Base-by-base conservation (phyloP, 768 basidiomycete genomes). In the Cyclocybe aegerita region DNA sequence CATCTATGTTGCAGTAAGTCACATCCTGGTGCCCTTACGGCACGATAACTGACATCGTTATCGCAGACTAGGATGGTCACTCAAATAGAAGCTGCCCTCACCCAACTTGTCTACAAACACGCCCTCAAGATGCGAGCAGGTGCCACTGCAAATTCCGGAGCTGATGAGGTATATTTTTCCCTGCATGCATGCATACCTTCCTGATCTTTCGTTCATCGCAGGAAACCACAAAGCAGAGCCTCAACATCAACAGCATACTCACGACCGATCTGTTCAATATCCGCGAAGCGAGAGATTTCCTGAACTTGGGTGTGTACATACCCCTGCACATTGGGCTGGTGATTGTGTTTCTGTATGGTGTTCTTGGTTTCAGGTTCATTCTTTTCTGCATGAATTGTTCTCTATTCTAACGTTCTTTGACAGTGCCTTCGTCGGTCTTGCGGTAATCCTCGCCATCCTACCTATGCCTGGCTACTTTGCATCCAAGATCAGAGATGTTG, bases 221-320 rank as follows among this genome's bases (percentile, higher is more conserved):
- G 5, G 29, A 15, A 34, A 43, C 36, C 11, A 9, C 29, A 7
- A 36, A 54, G 32, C 29, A 46, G 33, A 15, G 46, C n/a, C 43
- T 38, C 7, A 87, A 82, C 62, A 84, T 92, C 62, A 90, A 86
- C 64, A 91, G 90, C 32, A 48, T 63, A 0, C 56, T 60, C 8
- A 63, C 58, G 9, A 59, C 54, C 0, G 60, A 63, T 40, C 30
- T 76, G 45, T 53, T 54, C 15, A 69, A 68, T 50, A 72, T 78
- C 31, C 61, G 60, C n/a, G 61, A 64, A 9, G 59, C 49, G 8
- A 50, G 56, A 35, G 58, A 59, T 38, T 60, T 60, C 48, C 42
- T 65, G 14, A 42, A 52, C 9, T 36, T 60, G 7, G 10, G 55
- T 50, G 33, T 29, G 59, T 53, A 17, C 6, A n/a, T 74, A 5